A percentile compares a stretch with the other conserved stretches of the same genome.
Evolutionary conservation across 352 stramenopile species (phyloP).

Genomic region (Pythium insidiosum): DNA sequence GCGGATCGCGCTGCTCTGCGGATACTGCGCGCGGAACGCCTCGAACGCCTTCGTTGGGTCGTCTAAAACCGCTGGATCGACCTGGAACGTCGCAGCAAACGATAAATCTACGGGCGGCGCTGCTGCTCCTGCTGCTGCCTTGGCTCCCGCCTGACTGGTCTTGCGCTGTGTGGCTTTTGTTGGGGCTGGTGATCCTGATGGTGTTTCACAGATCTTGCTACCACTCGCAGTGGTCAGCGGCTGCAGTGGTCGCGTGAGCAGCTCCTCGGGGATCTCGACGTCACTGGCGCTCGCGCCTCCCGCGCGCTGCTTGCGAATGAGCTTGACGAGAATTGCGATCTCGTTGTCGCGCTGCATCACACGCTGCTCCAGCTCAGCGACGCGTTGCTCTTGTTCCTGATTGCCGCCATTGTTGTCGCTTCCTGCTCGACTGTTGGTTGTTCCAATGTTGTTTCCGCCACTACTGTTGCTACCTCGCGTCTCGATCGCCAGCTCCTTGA

Average conservation of each 20-base stretch:
- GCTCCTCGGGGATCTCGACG: slow-evolving; percentile 4
- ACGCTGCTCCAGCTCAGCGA: slow-evolving; percentile 51
- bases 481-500: slow-evolving; percentile 52
- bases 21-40: too few relatives aligned
- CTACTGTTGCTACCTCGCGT: slow-evolving; percentile 5
- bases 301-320: slow-evolving; percentile 81
- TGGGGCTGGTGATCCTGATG: too few relatives aligned
- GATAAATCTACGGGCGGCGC: too few relatives aligned
- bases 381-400: slow-evolving; percentile 37
- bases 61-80: too few relatives aligned
- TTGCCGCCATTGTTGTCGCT: slow-evolving; percentile 20
- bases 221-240: not conserved
- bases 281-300: slow-evolving; percentile 8
- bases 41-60: too few relatives aligned
- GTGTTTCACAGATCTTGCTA: slow-evolving; percentile 14
- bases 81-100: too few relatives aligned
- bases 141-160: too few relatives aligned
- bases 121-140: too few relatives aligned
- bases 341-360: slow-evolving; percentile 89
- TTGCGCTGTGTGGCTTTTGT: too few relatives aligned
- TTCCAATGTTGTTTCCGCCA: not conserved
- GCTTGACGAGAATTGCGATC: slow-evolving; percentile 92
- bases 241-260: slow-evolving; percentile 8
- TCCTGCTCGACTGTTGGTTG: slow-evolving; percentile 1
- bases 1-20: too few relatives aligned